phyloP scores from a whole-genome alignment of 2,329 filamentous ascomycete species.

The Biscogniauxia mediterranea region DNA sequence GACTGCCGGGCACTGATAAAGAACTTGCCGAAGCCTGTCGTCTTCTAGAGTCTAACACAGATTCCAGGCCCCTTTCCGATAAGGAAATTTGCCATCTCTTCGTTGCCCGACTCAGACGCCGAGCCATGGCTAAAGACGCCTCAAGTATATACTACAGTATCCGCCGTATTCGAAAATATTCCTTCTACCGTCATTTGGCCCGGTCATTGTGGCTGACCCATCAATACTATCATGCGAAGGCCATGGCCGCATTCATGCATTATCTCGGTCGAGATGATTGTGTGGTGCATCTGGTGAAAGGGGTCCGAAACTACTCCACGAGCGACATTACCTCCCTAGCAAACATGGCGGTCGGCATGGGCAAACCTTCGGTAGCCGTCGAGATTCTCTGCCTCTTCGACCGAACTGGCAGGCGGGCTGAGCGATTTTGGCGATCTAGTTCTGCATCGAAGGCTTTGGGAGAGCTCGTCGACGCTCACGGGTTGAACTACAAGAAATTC shows the following conservation, averaged over 20 bases:
- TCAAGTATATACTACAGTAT: slow-evolving; percentile 1
- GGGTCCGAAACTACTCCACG: slow-evolving; percentile 9
- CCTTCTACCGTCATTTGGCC: slow-evolving; percentile 15
- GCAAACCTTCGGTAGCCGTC: slow-evolving; percentile 24
- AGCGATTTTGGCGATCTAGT: slow-evolving; percentile 23
- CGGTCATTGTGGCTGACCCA: slow-evolving; percentile 20
- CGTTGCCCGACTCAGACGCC: slow-evolving; percentile 18
- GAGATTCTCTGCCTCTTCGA: slow-evolving; percentile 20
- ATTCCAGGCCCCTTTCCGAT: slow-evolving; percentile 14
- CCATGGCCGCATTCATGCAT: slow-evolving; percentile 22
- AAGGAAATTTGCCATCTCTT: slow-evolving; percentile 27
- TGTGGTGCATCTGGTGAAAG: slow-evolving; percentile 18
- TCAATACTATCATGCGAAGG: slow-evolving; percentile 19
- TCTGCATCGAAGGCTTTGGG: slow-evolving; percentile 21
- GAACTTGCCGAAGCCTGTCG: slow-evolving; percentile 18
- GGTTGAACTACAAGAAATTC: slow-evolving; percentile 15
- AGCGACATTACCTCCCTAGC: slow-evolving; percentile 16
- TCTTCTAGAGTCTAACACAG: slow-evolving; percentile 21
- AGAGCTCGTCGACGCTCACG: slow-evolving; percentile 14
- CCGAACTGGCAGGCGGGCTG: slow-evolving; percentile 8
- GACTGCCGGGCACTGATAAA: slow-evolving; percentile 22
- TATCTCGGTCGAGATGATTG: slow-evolving; percentile 26
- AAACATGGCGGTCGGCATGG: slow-evolving; percentile 23
- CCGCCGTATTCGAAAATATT: not conserved
- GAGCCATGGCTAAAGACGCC: slow-evolving; percentile 11